A percentile compares a stretch with the other conserved stretches of the same genome.
These are phyloP conservation scores for Colletotrichum tofieldiae DNA, from an alignment of 2,329 filamentous ascomycete species.

Conservation along the genomic window DNA sequence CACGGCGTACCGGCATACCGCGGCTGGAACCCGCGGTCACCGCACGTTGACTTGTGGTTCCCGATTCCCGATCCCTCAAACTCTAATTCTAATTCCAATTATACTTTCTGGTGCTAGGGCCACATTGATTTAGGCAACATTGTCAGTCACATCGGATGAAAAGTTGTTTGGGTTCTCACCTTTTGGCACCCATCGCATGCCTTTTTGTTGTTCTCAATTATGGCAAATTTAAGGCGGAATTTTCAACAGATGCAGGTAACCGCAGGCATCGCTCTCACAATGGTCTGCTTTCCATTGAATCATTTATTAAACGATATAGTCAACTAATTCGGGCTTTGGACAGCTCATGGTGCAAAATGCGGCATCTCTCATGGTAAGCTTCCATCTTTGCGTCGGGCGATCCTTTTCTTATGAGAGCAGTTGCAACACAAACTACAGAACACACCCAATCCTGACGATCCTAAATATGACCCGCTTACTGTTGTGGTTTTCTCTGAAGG, in stretches of 20 bases:
- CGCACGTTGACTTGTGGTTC: too few relatives aligned
- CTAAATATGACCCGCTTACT: neutral
- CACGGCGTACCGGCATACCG: too few relatives aligned
- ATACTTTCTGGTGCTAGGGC: too few relatives aligned
- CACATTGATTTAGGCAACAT: too few relatives aligned
- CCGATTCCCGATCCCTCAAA: neutral
- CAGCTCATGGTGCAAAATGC: neutral
- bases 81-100: too few relatives aligned
- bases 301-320: neutral
- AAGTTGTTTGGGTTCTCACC: neutral
- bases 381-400: neutral
- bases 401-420: neutral
- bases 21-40: too few relatives aligned
- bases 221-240: neutral
- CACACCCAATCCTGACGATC: neutral
- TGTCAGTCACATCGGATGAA: too few relatives aligned
- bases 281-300: neutral
- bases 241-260: neutral
- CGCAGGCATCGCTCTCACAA: neutral
- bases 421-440: neutral
- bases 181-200: neutral
- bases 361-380: neutral
- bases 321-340: neutral
- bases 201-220: neutral
- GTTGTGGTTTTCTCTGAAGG: neutral